Conservation (phyloP, 176 grass and related monocot genomes). For the Triticum turgidum region DNA sequence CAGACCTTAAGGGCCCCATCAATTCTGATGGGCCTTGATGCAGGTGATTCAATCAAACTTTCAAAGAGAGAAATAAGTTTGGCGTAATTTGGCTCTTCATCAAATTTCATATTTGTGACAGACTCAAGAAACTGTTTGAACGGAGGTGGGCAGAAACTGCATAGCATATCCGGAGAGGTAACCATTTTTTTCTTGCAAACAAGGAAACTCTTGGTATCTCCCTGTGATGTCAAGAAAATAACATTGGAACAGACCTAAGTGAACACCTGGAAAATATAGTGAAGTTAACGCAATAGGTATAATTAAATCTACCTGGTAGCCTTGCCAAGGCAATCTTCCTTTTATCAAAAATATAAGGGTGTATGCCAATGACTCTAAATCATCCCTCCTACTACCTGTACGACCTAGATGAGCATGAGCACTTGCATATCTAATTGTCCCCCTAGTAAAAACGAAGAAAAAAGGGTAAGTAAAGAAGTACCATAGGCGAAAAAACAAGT, state of each 20-base stretch:
- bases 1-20: constrained; percentile 94
- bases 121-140: constrained; percentile 90
- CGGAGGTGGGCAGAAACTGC: constrained; percentile 83
- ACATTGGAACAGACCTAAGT: constrained; percentile 29
- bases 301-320: constrained; percentile 77
- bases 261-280: background rate
- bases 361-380: constrained; percentile 93
- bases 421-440: constrained; percentile 95
- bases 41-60: constrained; percentile 69
- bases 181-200: constrained; percentile 99
- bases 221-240: constrained; percentile 47
- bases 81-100: constrained; percentile 91
- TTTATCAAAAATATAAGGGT: constrained; percentile 89
- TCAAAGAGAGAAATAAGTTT: constrained; percentile 91
- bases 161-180: constrained; percentile 69
- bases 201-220: constrained; percentile 93
- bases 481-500: constrained; percentile 13
- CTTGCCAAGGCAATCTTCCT: constrained; percentile 98
- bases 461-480: background rate
- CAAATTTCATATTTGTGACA: constrained; percentile 94
- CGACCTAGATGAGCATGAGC: constrained; percentile 95
- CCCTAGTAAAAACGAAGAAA: constrained; percentile 52
- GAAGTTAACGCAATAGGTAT: constrained; percentile 8
- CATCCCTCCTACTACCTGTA: constrained; percentile 89
- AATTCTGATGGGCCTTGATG: constrained; percentile 81